phyloP scores from a whole-genome alignment of 345 rosid genomes.

The Salix brachista region DNA sequence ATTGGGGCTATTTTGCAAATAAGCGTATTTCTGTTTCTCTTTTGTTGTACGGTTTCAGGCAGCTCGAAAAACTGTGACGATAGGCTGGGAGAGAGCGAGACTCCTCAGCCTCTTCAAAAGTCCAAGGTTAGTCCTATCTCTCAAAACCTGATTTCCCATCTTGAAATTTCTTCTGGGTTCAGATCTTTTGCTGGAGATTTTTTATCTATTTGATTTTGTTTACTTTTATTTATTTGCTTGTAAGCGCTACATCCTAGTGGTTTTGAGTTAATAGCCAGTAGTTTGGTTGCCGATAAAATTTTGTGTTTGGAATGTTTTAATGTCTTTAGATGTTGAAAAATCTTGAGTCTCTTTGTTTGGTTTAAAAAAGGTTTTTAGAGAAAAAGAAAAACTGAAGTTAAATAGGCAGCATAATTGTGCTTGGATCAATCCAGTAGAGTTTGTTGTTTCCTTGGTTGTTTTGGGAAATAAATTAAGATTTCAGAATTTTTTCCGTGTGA shows the following conservation, averaged over 20 bases:
- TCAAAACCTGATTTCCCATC: background rate
- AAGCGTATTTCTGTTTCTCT: background rate
- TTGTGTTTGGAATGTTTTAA: background rate
- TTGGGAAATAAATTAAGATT: background rate
- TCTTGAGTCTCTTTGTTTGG: background rate
- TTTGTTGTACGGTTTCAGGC: background rate
- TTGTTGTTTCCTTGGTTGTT: background rate
- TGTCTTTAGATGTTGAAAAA: conserved; percentile 1
- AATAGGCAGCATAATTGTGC: background rate
- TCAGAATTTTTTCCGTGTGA: background rate
- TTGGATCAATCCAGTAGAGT: background rate
- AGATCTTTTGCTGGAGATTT: conserved; percentile 7
- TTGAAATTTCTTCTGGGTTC: background rate
- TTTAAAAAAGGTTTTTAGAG: background rate
- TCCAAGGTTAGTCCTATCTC: conserved; percentile 45
- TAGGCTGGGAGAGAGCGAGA: conserved; percentile 6
- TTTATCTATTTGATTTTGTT: background rate
- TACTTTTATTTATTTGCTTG: background rate
- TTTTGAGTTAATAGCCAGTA: background rate
- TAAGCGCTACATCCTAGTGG: background rate
- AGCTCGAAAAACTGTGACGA: background rate
- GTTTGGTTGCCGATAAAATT: conserved; percentile 15
- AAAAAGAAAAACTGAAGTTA: background rate
- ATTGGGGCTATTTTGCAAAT: conserved; percentile 10
- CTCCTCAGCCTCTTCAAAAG: conserved; percentile 17